Evolutionary conservation across 148 eudicot genomes (phyloP), one percentile per base, ranked within the genome.

Genomic region (Salicornia ramosissima): DNA sequence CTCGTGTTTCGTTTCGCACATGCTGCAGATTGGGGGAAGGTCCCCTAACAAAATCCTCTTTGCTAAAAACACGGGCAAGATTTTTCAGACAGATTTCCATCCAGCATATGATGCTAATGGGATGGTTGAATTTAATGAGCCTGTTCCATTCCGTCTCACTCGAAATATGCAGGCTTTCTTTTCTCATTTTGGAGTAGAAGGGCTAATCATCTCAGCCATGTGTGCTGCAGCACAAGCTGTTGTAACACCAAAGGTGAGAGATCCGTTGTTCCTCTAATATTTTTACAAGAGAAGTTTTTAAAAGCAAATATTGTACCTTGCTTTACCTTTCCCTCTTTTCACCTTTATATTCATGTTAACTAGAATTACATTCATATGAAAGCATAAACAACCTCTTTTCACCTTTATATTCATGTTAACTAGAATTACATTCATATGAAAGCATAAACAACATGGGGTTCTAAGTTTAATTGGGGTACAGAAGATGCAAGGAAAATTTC

Each of bases 101-200:
- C 99, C 99, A 2, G 92, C 97, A 40, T 94, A 94, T 82, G 99
- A 94, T 82, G 83, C 93, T 58, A 91, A 89, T 75, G 99, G 97
- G 65, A 89, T 91, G 97, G 85, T 94, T 33, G 99, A 94, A 81
- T 87, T 91, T 57, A 91, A 84, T 51, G 99, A 94, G 86, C 97
- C 99, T 5, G 96, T 94, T 74, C 99, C 99, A 56, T 94, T 94
- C 78, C 89, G 99, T 54, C 82, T 94, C 78, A 94, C 97, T 7
- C 86, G 97, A 75, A 94, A 94, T 68, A 78, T 94, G 77, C 97
- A 94, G 78, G 88, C 93, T 63, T 94, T 94, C 77, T 94, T 94
- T 80, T 94, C 99, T 54, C 89, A 87, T 82, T 94, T 94, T 61
- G 99, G 99, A 10, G 97, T 94, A 36, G 99, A 94, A 79, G 99